A percentile compares a stretch with the other conserved stretches of the same genome.
phyloP scores from a whole-genome alignment of 805 yeast species.

The Saccharomycopsis malanga region DNA sequence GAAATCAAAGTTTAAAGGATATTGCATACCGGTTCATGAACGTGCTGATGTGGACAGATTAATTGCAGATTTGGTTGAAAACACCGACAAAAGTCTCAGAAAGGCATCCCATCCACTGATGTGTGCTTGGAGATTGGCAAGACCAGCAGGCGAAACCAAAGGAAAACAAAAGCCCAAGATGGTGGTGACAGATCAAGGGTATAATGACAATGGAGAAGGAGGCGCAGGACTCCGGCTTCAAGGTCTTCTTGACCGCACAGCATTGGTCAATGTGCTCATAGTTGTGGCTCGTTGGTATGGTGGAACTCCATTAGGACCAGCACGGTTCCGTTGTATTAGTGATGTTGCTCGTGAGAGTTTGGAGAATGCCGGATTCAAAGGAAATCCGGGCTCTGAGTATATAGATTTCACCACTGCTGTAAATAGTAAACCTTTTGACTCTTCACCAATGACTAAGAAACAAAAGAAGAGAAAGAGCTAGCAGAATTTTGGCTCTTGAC shows the following conservation, averaged over 20 bases:
- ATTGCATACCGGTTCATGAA: constrained; percentile 37
- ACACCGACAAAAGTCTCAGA: constrained; percentile 39
- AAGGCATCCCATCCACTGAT: constrained; percentile 69
- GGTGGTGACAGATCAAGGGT: constrained; percentile 45
- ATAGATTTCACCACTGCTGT: neutral
- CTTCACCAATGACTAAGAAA: too few species aligned
- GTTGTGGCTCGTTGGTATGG: constrained; percentile 82
- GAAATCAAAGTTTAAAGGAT: constrained; percentile 64
- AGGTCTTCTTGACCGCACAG: constrained; percentile 43
- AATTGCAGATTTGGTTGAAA: constrained; percentile 34
- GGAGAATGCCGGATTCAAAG: neutral
- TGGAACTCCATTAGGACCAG: constrained; percentile 66
- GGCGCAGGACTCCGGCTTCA: constrained; percentile 63
- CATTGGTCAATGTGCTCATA: constrained; percentile 48
- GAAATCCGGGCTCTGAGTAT: neutral
- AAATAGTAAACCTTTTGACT: neutral
- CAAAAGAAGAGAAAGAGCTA: too few species aligned
- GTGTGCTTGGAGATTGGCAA: constrained; percentile 63
- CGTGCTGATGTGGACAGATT: constrained; percentile 38
- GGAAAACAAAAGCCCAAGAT: neutral
- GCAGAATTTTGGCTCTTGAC: too few species aligned
- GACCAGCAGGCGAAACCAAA: constrained; percentile 1
- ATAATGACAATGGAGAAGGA: constrained; percentile 62
- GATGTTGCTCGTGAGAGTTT: constrained; percentile 34
- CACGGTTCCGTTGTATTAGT: constrained; percentile 62